phyloP scores from a whole-genome alignment of 768 basidiomycete species.

The Lactarius hatsudake region DNA sequence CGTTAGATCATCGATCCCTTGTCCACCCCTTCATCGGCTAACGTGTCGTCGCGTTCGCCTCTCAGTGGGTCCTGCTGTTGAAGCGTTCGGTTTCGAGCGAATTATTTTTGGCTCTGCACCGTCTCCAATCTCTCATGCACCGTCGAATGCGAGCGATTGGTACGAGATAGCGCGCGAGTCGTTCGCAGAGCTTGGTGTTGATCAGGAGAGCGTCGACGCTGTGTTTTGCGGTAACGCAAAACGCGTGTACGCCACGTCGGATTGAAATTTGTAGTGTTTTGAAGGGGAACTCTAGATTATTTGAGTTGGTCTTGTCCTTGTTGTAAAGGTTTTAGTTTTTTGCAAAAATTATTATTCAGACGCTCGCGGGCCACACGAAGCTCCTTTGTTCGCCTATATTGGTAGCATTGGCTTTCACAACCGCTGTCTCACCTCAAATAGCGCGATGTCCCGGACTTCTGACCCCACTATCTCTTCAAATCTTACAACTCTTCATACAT shows the following conservation, averaged over 20 bases:
- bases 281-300: not conserved
- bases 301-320: conserved; percentile 4
- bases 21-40: conserved; percentile 14
- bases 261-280: not conserved
- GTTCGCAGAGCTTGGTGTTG: conserved; percentile 74
- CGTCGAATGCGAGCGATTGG: conserved; percentile 64
- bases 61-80: conserved; percentile 74
- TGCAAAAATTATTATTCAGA: not conserved
- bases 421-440: conserved; percentile 5
- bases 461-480: not conserved
- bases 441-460: conserved; percentile 2
- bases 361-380: not conserved
- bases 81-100: conserved; percentile 81
- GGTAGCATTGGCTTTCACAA: not conserved
- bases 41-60: conserved; percentile 7
- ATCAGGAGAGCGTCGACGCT: conserved; percentile 72
- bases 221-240: conserved; percentile 61
- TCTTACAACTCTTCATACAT: not conserved
- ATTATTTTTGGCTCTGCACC: conserved; percentile 82
- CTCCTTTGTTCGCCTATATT: conserved; percentile 21
- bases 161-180: conserved; percentile 79
- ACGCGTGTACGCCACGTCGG: conserved; percentile 37
- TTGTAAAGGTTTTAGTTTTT: conserved; percentile 2
- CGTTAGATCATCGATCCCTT: not conserved
- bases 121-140: conserved; percentile 46